phyloP scores from a whole-genome alignment of 177 flowering plant genomes.

The Tripterygium wilfordii region DNA sequence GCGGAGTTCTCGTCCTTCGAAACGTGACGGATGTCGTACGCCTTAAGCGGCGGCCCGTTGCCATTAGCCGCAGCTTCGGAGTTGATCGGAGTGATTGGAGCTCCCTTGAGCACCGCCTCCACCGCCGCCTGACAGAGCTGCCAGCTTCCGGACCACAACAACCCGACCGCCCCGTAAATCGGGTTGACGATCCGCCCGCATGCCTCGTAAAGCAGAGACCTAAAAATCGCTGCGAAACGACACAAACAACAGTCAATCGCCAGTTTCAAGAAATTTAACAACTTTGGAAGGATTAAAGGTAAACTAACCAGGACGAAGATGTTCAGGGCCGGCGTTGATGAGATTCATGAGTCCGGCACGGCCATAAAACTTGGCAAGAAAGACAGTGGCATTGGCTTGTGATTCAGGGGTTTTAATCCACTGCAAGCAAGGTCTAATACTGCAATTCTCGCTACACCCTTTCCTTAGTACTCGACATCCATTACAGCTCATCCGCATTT shows the following conservation, averaged over 20 bases:
- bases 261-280: not conserved
- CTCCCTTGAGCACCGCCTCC: conserved; percentile 74
- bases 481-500: conserved; percentile 89
- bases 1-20: conserved; percentile 48
- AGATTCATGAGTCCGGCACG: conserved; percentile 88
- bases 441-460: conserved; percentile 80
- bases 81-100: conserved; percentile 54
- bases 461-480: conserved; percentile 87
- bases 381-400: conserved; percentile 87
- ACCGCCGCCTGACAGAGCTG: conserved; percentile 82
- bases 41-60: conserved; percentile 45
- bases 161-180: conserved; percentile 78
- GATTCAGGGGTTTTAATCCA: conserved; percentile 82
- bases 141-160: conserved; percentile 87
- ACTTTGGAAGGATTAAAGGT: not conserved
- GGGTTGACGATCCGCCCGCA: conserved; percentile 96
- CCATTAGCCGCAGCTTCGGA: conserved; percentile 38
- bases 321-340: conserved; percentile 77
- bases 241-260: conserved; percentile 1
- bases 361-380: conserved; percentile 84
- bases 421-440: conserved; percentile 74
- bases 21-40: conserved; percentile 80
- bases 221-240: conserved; percentile 62
- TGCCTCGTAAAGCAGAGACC: conserved; percentile 82
- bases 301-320: conserved; percentile 67